Percentiles rank a stretch among this genome's conserved stretches.
These are phyloP conservation scores for Salvia sclarea DNA, from an alignment of 305 asterid genomes.

Conservation along the genomic window DNA sequence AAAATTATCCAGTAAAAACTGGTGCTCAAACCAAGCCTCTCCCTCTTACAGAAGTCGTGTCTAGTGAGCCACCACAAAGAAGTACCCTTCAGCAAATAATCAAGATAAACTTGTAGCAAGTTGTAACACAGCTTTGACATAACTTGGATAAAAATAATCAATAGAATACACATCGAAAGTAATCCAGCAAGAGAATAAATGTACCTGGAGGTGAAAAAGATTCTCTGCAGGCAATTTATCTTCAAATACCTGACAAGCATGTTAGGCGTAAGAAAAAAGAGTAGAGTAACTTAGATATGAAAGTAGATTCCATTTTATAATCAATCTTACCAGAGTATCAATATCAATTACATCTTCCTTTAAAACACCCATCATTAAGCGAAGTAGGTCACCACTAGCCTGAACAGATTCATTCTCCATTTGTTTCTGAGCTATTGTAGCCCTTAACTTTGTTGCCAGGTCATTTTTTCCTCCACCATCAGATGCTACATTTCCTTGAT, in stretches of 20 bases:
- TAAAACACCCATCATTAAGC: conserved; percentile 91
- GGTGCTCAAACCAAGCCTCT: conserved; percentile 15
- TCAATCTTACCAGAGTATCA: conserved; percentile 66
- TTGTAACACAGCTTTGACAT: conserved; percentile 12
- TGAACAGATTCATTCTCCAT: conserved; percentile 82
- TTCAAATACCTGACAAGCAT: conserved; percentile 72
- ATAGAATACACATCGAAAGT: conserved; percentile 22
- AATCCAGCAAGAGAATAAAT: conserved; percentile 25
- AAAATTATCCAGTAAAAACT: conserved; percentile 5
- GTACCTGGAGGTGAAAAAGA: conserved; percentile 94
- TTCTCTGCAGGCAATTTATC: conserved; percentile 90
- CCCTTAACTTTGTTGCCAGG: conserved; percentile 91
- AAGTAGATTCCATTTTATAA: conserved; percentile 26
- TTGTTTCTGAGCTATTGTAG: conserved; percentile 89
- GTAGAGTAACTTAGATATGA: conserved; percentile 26
- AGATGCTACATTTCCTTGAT: conserved; percentile 49
- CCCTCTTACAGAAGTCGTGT: conserved; percentile 3
- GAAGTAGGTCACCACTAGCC: conserved; percentile 80
- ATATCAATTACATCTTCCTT: conserved; percentile 92
- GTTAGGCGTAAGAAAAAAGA: conserved; percentile 34
- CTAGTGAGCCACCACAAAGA: conserved; percentile 13
- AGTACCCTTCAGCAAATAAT: conserved; percentile 23
- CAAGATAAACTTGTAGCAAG: background rate
- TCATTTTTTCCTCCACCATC: conserved; percentile 82
- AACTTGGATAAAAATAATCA: conserved; percentile 25